Percentiles rank a stretch among this genome's conserved stretches.
Conservation (phyloP, 163 green algal genomes). For the Picocystis sp. region DNA sequence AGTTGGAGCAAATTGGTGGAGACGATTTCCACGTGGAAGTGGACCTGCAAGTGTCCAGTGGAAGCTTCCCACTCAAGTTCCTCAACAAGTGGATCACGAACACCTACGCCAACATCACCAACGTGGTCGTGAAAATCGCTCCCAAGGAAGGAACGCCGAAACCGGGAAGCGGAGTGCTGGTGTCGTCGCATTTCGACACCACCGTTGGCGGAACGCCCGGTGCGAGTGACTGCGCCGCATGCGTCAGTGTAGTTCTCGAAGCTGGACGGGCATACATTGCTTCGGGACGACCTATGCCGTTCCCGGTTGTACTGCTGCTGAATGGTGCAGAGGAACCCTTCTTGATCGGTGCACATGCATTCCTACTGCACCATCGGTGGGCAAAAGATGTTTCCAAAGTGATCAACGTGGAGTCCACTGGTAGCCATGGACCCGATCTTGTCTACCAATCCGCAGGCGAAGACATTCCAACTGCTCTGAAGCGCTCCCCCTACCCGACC, state of each 20-base stretch:
- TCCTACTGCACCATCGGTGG: conserved; percentile 27
- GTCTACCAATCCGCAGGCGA: conserved; percentile 45
- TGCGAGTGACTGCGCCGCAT: conserved; percentile 31
- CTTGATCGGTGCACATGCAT: conserved; percentile 36
- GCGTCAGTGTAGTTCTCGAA: conserved; percentile 32
- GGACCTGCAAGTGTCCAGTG: conserved; percentile 15
- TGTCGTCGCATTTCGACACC: conserved; percentile 43
- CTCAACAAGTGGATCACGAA: conserved; percentile 25
- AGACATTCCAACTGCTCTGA: conserved; percentile 17
- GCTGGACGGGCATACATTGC: conserved; percentile 25
- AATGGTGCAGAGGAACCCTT: conserved; percentile 54
- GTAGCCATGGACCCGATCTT: conserved; percentile 38
- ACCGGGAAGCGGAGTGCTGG: conserved; percentile 17
- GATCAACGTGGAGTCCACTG: conserved; percentile 60
- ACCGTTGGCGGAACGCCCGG: conserved; percentile 27
- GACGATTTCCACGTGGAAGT: conserved; percentile 2
- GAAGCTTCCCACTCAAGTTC: conserved; percentile 19
- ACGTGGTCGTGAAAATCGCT: conserved; percentile 39
- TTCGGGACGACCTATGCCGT: conserved; percentile 12
- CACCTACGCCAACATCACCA: conserved; percentile 45
- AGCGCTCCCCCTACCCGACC: too few relatives aligned
- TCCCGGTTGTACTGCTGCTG: conserved; percentile 44
- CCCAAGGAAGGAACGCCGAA: conserved; percentile 10
- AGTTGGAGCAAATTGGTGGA: neutral
- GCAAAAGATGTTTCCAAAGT: conserved; percentile 31